phyloP scores from a whole-genome alignment of 768 basidiomycete genomes.

The Pisolithus albus region DNA sequence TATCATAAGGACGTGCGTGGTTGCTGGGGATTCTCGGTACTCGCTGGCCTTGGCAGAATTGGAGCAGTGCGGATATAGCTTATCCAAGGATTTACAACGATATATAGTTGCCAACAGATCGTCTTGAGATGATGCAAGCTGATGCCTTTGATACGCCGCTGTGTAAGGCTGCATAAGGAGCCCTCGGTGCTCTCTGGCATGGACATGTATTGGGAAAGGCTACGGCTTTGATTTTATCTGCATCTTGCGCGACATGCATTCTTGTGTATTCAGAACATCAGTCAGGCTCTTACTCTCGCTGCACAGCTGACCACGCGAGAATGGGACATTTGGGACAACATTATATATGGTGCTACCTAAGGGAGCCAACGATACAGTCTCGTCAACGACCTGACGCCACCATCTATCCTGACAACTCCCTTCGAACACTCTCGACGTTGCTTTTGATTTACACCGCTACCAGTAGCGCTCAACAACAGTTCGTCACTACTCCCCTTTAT shows the following conservation, averaged over 20 bases:
- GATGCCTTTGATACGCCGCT: not conserved
- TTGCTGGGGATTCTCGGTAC: constrained; percentile 53
- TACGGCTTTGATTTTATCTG: too few relatives aligned
- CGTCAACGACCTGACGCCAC: constrained; percentile 9
- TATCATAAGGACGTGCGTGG: constrained; percentile 53
- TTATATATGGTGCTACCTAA: too few relatives aligned
- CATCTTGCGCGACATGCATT: too few relatives aligned
- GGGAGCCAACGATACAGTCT: constrained; percentile 8
- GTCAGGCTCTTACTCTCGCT: too few relatives aligned
- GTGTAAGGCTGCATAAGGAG: not conserved
- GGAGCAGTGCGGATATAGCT: constrained; percentile 48
- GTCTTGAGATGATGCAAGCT: not conserved
- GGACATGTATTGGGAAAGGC: too few relatives aligned
- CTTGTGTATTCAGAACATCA: too few relatives aligned
- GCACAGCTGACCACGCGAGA: too few relatives aligned
- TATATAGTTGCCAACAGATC: constrained; percentile 23
- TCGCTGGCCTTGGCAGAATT: constrained; percentile 65
- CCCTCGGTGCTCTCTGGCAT: not conserved
- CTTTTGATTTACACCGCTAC: not conserved
- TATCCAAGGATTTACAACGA: constrained; percentile 25
- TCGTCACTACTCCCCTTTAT: constrained; percentile 18
- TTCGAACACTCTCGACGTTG: not conserved
- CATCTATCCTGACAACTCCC: constrained; percentile 5
- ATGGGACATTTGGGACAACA: too few relatives aligned
- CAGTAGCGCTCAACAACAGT: not conserved